Evolutionary conservation across 73 alveolate genomes (phyloP).

Genomic region (Tetrahymena thermophila): DNA sequence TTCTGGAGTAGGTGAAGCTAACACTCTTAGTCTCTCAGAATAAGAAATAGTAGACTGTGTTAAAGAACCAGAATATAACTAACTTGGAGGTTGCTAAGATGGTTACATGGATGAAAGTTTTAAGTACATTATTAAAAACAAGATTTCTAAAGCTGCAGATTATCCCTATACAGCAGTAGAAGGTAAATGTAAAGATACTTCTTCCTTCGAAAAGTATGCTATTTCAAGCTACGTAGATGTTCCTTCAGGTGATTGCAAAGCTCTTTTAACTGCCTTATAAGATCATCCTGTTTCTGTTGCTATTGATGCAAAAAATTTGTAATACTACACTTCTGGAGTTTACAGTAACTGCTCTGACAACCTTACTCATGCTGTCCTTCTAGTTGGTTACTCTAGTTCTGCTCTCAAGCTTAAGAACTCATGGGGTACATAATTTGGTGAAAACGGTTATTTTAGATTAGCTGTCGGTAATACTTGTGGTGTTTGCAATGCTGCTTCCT

Average conservation of each 20-base stretch:
- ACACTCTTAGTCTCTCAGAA: constrained; percentile 42
- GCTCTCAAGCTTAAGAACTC: constrained; percentile 53
- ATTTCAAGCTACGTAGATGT: not conserved
- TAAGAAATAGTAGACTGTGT: constrained; percentile 55
- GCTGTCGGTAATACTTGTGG: constrained; percentile 41
- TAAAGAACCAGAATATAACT: constrained; percentile 24
- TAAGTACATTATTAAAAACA: constrained; percentile 13
- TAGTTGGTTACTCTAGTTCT: constrained; percentile 35
- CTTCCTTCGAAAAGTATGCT: not conserved
- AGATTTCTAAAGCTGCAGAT: not conserved
- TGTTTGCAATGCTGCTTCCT: not conserved
- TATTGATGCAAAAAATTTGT: constrained; percentile 65
- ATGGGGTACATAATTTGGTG: constrained; percentile 69
- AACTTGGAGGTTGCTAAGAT: constrained; percentile 50
- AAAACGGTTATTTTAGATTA: constrained; percentile 42
- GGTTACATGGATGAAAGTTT: constrained; percentile 31
- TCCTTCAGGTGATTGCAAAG: not conserved
- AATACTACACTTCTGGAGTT: constrained; percentile 54
- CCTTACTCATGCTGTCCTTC: constrained; percentile 53
- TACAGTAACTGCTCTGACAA: not conserved
- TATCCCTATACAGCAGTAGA: constrained; percentile 44
- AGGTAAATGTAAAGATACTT: constrained; percentile 4
- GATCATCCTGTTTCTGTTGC: constrained; percentile 48
- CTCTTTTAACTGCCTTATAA: not conserved
- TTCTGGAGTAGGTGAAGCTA: not conserved